Evolutionary conservation across 1,284 basidiomycete genomes (phyloP).

Genomic region (Polyporus tsugae): DNA sequence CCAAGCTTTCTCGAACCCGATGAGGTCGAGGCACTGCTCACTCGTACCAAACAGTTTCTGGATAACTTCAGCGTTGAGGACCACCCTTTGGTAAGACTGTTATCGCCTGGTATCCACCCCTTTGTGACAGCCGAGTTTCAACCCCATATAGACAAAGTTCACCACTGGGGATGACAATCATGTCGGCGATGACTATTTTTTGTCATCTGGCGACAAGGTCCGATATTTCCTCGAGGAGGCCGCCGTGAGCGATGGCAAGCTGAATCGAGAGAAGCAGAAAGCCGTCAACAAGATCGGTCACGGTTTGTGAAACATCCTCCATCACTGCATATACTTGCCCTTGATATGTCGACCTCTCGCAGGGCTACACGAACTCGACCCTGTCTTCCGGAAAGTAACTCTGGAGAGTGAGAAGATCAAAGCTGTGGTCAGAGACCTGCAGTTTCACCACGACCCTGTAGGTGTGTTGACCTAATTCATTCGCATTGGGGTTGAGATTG

Average conservation of each 20-base stretch:
- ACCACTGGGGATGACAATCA: slow-evolving; percentile 82
- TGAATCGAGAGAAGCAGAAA: slow-evolving; percentile 80
- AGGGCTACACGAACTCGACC: slow-evolving; percentile 88
- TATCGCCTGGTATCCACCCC: background rate
- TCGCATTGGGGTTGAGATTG: background rate
- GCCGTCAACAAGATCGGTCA: slow-evolving; percentile 89
- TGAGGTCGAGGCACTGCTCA: slow-evolving; percentile 70
- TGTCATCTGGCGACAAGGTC: slow-evolving; percentile 92
- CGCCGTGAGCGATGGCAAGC: slow-evolving; percentile 72
- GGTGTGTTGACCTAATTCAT: slow-evolving; percentile 51
- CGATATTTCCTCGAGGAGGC: slow-evolving; percentile 90
- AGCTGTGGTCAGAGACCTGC: slow-evolving; percentile 75
- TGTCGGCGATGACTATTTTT: slow-evolving; percentile 92
- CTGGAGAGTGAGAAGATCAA: slow-evolving; percentile 77
- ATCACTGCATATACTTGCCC: slow-evolving; percentile 4
- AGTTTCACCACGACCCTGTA: slow-evolving; percentile 84
- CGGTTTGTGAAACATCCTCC: slow-evolving; percentile 50
- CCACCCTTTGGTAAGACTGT: slow-evolving; percentile 78
- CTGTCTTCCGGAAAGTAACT: slow-evolving; percentile 80
- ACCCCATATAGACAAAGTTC: slow-evolving; percentile 80
- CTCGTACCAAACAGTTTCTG: slow-evolving; percentile 77
- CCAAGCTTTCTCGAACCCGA: slow-evolving; percentile 72
- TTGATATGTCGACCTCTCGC: background rate
- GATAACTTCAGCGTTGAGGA: slow-evolving; percentile 77
- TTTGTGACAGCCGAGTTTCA: background rate